Base-by-base conservation (phyloP, 306 rosid species). In the Lathyrus aphaca region DNA sequence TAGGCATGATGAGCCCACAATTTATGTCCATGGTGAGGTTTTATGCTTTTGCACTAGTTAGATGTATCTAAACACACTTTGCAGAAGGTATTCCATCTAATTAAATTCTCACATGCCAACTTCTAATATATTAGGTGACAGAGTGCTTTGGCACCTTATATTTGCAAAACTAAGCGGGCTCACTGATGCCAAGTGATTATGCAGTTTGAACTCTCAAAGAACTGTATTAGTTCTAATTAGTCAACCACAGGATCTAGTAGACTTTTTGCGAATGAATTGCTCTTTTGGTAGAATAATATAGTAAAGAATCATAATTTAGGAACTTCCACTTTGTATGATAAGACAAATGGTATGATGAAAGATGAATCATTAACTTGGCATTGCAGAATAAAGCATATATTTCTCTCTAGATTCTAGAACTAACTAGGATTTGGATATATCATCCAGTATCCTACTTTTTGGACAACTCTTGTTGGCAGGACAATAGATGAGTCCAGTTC, bases 1-100 rank as follows among this genome's bases (percentile, higher is more conserved):
- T 46, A 82, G 86, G 77, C 86, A 82, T 29, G 86, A 82, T 30
- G 86, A 78, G 40, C 86, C 86, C 73, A 78, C 61, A 71, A 78
- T 82, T 65, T 78, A 66, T 53, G 83, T 82, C 18, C 80, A 82
- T 5, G 86, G 86, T 82, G 80, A 82, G 86, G 51, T 54, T 54
- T 49, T 51, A 39, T 61, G 59, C 16, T 74, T 68, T 42, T 51
- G 19, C 71, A 40, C 9, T 70, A 51, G 38, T 49, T 77, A 51
- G 46, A 59, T 63, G 49, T 56, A 64, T 73, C 27, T 35, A 32
- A 23, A 59, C 39, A 64, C 69, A 21, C 57, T 49, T 62, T 40
- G 55, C 74, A 15, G 30, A 72, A 12, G 19, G 38, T 23, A 48
- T 60, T 64, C 43, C 48, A 32, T 64, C 32, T 38, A 38, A 19